A percentile compares a stretch with the other conserved stretches of the same genome.
phyloP scores from a whole-genome alignment of 768 basidiomycete species.

The Kondoa subrosea region DNA sequence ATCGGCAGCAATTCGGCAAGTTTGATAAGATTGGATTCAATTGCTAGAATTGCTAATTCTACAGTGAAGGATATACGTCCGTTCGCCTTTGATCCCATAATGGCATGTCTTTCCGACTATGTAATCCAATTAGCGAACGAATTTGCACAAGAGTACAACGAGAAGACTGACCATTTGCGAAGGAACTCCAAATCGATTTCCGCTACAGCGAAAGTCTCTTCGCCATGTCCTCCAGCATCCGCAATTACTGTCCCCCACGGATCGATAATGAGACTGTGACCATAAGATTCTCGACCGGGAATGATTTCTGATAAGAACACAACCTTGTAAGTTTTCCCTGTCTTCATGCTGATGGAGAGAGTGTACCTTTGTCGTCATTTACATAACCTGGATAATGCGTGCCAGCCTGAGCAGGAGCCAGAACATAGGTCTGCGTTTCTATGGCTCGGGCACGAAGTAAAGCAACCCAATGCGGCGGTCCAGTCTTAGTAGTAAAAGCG shows the following conservation, averaged over 20 bases:
- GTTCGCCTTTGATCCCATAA: neutral
- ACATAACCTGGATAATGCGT: slow-evolving; percentile 11
- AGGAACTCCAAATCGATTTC: neutral
- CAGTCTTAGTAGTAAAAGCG: slow-evolving; percentile 24
- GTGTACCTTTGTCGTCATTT: neutral
- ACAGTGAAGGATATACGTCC: neutral
- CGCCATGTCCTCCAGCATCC: slow-evolving; percentile 4
- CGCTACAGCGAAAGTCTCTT: neutral
- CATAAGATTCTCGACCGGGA: slow-evolving; percentile 16
- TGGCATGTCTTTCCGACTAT: neutral
- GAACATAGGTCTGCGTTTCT: slow-evolving; percentile 28
- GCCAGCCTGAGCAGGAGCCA: slow-evolving; percentile 26
- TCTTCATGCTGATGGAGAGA: no score
- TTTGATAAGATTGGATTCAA: no score
- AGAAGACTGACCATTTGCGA: neutral
- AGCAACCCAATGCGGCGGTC: slow-evolving; percentile 27
- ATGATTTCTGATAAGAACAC: no score
- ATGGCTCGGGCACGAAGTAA: slow-evolving; percentile 27
- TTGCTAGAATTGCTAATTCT: no score
- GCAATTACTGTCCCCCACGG: slow-evolving; percentile 27
- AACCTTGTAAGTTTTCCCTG: no score
- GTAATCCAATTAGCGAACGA: neutral
- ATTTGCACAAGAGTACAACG: neutral
- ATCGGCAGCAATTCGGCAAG: no score
- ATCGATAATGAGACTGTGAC: slow-evolving; percentile 24